Conservation (phyloP, 2,329 filamentous ascomycete species). For the Penicillium griseofulvum region DNA sequence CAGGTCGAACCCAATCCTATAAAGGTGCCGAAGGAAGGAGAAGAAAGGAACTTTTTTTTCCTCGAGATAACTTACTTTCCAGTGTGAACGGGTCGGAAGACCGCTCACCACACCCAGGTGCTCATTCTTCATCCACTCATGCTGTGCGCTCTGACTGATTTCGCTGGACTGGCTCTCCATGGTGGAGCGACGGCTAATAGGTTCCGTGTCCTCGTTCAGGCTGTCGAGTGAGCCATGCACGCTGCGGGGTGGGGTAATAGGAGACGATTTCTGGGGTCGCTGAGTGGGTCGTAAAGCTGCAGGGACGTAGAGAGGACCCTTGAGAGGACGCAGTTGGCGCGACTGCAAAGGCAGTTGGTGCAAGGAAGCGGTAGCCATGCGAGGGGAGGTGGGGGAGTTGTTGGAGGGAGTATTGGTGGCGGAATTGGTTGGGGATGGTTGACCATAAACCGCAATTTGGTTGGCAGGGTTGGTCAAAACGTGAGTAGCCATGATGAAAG, state of each 20-base stretch:
- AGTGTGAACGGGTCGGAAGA: slow-evolving; percentile 61
- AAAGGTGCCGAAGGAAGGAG: slow-evolving; percentile 11
- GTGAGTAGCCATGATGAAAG: slow-evolving; percentile 31
- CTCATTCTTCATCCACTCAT: slow-evolving; percentile 53
- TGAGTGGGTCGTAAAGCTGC: slow-evolving; percentile 62
- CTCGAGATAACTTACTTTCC: slow-evolving; percentile 57
- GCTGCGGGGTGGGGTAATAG: slow-evolving; percentile 52
- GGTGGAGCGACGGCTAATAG: slow-evolving; percentile 39
- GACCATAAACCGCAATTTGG: slow-evolving; percentile 6
- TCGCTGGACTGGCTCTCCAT: slow-evolving; percentile 42
- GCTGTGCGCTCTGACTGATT: slow-evolving; percentile 50
- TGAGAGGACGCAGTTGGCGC: slow-evolving; percentile 58
- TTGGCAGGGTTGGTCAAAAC: slow-evolving; percentile 36
- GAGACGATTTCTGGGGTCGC: slow-evolving; percentile 46
- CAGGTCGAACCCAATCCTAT: slow-evolving; percentile 11
- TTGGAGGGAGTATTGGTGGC: slow-evolving; percentile 51
- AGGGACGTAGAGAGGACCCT: slow-evolving; percentile 62
- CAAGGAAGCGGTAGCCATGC: slow-evolving; percentile 37
- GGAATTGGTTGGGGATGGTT: slow-evolving; percentile 53
- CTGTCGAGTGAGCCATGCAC: slow-evolving; percentile 56
- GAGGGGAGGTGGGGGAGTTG: slow-evolving; percentile 55
- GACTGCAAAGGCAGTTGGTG: slow-evolving; percentile 45
- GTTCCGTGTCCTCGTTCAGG: slow-evolving; percentile 38
- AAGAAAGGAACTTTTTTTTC: background rate
- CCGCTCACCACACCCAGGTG: slow-evolving; percentile 58